phyloP scores from a whole-genome alignment of 2,329 filamentous ascomycete genomes.

The Claviceps lovelessii region DNA sequence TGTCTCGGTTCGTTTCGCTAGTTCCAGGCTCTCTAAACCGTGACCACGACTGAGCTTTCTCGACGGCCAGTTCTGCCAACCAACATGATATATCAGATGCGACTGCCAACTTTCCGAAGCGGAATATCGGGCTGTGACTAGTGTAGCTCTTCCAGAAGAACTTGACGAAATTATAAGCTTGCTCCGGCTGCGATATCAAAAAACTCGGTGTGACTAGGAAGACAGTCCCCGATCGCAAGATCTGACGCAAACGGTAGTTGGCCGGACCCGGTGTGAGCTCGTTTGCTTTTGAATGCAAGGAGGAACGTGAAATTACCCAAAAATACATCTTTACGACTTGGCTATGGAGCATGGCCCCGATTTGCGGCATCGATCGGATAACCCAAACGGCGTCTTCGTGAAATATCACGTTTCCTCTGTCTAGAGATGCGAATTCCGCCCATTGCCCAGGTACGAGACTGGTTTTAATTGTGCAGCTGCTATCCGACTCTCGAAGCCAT shows the following conservation, averaged over 20 bases:
- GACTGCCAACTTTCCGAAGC: constrained; percentile 15
- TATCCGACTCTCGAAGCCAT: constrained; percentile 30
- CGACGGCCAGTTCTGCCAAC: constrained; percentile 14
- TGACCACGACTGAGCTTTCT: constrained; percentile 8
- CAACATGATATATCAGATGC: constrained; percentile 17
- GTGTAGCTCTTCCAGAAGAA: constrained; percentile 18
- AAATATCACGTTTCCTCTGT: constrained; percentile 25
- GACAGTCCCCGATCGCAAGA: constrained; percentile 20
- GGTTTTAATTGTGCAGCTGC: constrained; percentile 27
- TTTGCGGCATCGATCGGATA: constrained; percentile 24
- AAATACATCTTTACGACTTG: constrained; percentile 18
- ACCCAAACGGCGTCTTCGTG: constrained; percentile 28
- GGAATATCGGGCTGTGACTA: constrained; percentile 3
- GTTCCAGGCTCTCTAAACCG: neutral
- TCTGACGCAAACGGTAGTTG: constrained; percentile 14
- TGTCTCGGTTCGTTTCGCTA: neutral
- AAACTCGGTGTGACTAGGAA: constrained; percentile 30
- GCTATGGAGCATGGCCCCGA: constrained; percentile 20
- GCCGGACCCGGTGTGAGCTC: neutral
- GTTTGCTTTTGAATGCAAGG: constrained; percentile 1
- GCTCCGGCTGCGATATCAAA: constrained; percentile 22
- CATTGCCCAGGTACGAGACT: constrained; percentile 31
- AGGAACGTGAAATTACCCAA: constrained; percentile 21
- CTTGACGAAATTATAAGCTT: constrained; percentile 21
- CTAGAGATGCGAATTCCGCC: constrained; percentile 25